Base-by-base conservation (phyloP, 73 alveolate genomes). In the Symbiodinium natans region DNA sequence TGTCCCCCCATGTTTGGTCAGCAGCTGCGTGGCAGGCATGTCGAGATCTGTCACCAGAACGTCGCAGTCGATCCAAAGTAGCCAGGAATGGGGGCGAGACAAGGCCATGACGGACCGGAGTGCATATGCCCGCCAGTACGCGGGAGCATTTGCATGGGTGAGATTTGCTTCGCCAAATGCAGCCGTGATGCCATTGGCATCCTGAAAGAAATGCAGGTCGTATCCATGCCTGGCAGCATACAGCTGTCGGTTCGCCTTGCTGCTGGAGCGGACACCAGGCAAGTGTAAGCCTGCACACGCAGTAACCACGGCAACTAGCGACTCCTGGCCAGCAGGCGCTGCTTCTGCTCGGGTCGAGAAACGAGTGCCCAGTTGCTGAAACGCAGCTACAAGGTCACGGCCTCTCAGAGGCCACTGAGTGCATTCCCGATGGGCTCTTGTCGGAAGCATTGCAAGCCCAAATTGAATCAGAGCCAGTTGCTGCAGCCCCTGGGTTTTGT, bases 361-460 rank as follows among this genome's bases (percentile, higher is more conserved):
- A 17, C 25, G 71, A 23, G 19, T 29, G 31, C 95, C 87, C 40
- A 90, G 52, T 25, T 63, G 96, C 27, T 31, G 36, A 48, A 90
- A 90, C n/a, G 80, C 96, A 11, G 86, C 63, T 1, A 42, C 87
- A 40, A 90, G 52, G 40, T 90, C 96, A 25, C 87, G 73, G 29
- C 96, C 96, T 9, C 96, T 39, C 75, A 90, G 46, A 25, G 96
- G 96, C 96, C 96, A 90, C 77, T 90, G 96, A 3, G 96, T 90
- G 87, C 96, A 90, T 31, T 90, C 96, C 29, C 40, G 74, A 41
- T 90, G 96, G 39, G 88, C 96, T 13, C 46, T 46, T 13, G 27
- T 21, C 10, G 96, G 96, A 1, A 36, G 77, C 38, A 71, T 19
- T 15, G 96, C 96, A 46, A 90, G 71, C 39, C 75, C 52, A 41